A percentile compares a stretch with the other conserved stretches of the same genome.
These are phyloP conservation scores for Escallonia rubra DNA, from an alignment of 129 eudicot species.

Conservation along the genomic window DNA sequence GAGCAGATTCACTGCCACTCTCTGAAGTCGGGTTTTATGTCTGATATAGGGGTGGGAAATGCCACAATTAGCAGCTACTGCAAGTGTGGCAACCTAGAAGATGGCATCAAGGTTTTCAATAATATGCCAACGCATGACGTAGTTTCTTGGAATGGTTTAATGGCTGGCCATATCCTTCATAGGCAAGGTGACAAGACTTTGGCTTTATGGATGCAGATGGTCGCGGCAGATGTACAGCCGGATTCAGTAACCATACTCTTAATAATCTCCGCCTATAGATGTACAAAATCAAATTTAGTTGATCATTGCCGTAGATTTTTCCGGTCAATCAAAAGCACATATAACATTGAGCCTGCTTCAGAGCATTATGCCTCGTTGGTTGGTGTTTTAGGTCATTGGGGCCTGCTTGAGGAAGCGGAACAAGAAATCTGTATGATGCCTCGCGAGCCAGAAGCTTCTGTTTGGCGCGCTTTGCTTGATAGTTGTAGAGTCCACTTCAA, in stretches of 20 bases:
- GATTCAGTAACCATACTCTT: constrained; percentile 50
- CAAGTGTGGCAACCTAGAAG: constrained; percentile 66
- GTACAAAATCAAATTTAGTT: constrained; percentile 51
- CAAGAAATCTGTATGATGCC: constrained; percentile 54
- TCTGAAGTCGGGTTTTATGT: constrained; percentile 40
- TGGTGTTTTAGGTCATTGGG: constrained; percentile 80
- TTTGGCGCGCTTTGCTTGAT: constrained; percentile 85
- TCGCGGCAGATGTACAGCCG: constrained; percentile 33
- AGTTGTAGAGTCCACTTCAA: constrained; percentile 46
- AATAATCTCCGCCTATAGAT: constrained; percentile 62
- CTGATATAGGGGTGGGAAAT: constrained; percentile 55
- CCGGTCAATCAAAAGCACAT: constrained; percentile 43
- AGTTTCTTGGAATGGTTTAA: constrained; percentile 79
- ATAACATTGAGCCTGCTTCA: constrained; percentile 54
- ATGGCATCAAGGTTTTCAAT: constrained; percentile 51
- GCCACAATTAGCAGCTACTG: constrained; percentile 72
- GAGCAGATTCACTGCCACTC: constrained; percentile 65
- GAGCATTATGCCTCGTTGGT: constrained; percentile 73
- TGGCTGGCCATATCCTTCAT: constrained; percentile 64
- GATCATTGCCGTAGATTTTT: constrained; percentile 55
- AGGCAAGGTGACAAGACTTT: constrained; percentile 67
- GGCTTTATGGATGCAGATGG: constrained; percentile 58
- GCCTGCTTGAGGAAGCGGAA: constrained; percentile 75
- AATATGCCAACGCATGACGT: constrained; percentile 49
- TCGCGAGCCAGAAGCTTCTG: constrained; percentile 51